phyloP scores from a whole-genome alignment of 2,329 filamentous ascomycete genomes.

The Talaromyces sp. region DNA sequence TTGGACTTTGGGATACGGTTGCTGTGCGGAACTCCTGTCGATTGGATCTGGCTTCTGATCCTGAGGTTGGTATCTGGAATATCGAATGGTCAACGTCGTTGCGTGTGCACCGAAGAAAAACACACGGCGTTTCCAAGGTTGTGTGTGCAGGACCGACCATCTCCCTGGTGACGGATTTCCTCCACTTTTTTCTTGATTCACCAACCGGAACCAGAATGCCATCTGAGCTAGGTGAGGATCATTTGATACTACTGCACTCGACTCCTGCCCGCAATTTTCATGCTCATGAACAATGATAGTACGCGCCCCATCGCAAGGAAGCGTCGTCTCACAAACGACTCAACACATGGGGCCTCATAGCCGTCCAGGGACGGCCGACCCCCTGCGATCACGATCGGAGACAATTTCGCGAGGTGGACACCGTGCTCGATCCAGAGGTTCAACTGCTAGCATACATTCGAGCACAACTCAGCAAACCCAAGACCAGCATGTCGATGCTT shows the following conservation, averaged over 20 bases:
- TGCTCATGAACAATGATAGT: slow-evolving; percentile 23
- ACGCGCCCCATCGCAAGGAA: slow-evolving; percentile 43
- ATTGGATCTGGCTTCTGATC: not conserved
- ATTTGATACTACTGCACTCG: slow-evolving; percentile 13
- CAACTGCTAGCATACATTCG: slow-evolving; percentile 53
- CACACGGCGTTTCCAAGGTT: slow-evolving; percentile 3
- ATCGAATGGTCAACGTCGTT: slow-evolving; percentile 20
- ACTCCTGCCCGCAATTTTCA: slow-evolving; percentile 5
- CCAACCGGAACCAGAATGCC: slow-evolving; percentile 22
- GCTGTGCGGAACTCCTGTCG: slow-evolving; percentile 1
- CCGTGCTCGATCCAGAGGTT: slow-evolving; percentile 49
- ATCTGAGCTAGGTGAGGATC: slow-evolving; percentile 25
- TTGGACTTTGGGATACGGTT: slow-evolving; percentile 12
- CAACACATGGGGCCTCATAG: slow-evolving; percentile 41
- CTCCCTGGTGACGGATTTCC: slow-evolving; percentile 30
- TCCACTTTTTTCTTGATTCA: slow-evolving; percentile 23
- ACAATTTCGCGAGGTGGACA: slow-evolving; percentile 44
- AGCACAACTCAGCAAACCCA: slow-evolving; percentile 48
- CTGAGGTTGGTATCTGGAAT: slow-evolving; percentile 4
- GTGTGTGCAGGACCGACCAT: slow-evolving; percentile 23
- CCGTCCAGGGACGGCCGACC: slow-evolving; percentile 45
- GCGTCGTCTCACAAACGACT: slow-evolving; percentile 41
- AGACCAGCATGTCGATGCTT: slow-evolving; percentile 46
- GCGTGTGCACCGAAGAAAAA: slow-evolving; percentile 5
- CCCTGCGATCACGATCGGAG: slow-evolving; percentile 45